Evolutionary conservation across 495 filamentous ascomycete species (phyloP), one percentile per base, ranked within the genome.

Genomic region (Xylaria bambusicola): DNA sequence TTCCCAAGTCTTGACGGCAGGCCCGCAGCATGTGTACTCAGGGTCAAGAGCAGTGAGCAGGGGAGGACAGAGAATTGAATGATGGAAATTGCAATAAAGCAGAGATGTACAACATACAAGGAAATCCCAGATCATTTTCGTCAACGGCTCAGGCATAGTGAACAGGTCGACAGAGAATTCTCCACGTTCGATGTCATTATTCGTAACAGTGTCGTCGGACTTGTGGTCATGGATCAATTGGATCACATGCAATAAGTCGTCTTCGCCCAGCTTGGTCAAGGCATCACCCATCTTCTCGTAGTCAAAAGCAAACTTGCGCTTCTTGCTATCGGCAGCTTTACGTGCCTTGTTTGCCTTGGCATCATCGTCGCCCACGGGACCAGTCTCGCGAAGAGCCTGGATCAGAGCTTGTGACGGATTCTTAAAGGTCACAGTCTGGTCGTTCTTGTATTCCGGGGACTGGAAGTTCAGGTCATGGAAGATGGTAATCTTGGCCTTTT

Each of bases 141-240:
- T 78, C 2, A 91, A 75, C 15, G 74, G 68, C 50, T 97, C 93
- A 1, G 95, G 93, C 20, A 99, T 80, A 17, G 95, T 98, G 74
- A 96, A 98, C 18, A 99, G 82, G 68, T 99, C 95, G 55, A 99
- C 93, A 59, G 97, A 93, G 80, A 99, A 99, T 75, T 99, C 95
- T 62, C 95, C 95, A 69, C 90, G 91, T 63, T 99, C 95, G 40
- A 97, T 84, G 73, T 99, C 96, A 60, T 97, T 98, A 77, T 96
- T 96, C 40, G 91, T 93, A 71, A 97, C 97, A 0, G 94, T 97
- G 31, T 94, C 90, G 1, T 88, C 80, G 0, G 85, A 84, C 80
- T 98, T 98, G 71, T 97, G 87, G 71, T 99, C 95, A 68, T 98
- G 94, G 48, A 99, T 90, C 87, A 99, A 89, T 77, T 97, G 92